Conservation (phyloP, 495 filamentous ascomycete genomes). For the Daldinia grandis region DNA sequence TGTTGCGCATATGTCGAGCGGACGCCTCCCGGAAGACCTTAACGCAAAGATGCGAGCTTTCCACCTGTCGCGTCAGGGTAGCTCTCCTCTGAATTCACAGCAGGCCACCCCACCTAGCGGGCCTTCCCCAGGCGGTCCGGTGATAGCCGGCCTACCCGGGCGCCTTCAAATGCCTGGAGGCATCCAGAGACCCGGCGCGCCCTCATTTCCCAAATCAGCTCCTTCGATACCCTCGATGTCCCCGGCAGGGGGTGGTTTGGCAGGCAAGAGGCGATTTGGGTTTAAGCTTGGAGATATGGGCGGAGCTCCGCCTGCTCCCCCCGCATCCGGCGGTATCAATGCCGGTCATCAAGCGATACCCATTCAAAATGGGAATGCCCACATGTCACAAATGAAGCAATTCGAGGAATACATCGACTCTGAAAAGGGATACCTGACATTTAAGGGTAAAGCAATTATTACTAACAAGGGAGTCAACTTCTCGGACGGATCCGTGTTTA, state of each 20-base stretch:
- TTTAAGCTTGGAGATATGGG: slow-evolving; percentile 54
- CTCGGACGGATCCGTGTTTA: slow-evolving; percentile 86
- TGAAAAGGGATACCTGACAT: slow-evolving; percentile 88
- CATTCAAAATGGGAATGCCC: slow-evolving; percentile 48
- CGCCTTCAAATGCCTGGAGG: slow-evolving; percentile 54
- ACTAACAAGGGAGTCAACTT: slow-evolving; percentile 92
- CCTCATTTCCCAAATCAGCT: slow-evolving; percentile 58
- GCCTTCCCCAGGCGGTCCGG: slow-evolving; percentile 53
- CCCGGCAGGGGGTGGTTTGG: slow-evolving; percentile 31
- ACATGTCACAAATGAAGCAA: slow-evolving; percentile 81
- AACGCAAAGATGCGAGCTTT: slow-evolving; percentile 83
- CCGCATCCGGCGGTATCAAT: slow-evolving; percentile 10
- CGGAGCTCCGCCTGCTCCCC: slow-evolving; percentile 40
- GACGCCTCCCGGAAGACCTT: slow-evolving; percentile 76
- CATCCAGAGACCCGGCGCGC: slow-evolving; percentile 52
- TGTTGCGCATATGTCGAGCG: slow-evolving; percentile 61
- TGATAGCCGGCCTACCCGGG: slow-evolving; percentile 50
- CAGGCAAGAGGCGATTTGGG: slow-evolving; percentile 43
- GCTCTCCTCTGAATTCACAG: slow-evolving; percentile 49
- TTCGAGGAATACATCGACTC: slow-evolving; percentile 93
- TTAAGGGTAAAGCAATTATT: slow-evolving; percentile 91
- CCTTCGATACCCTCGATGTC: slow-evolving; percentile 50
- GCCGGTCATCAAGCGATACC: slow-evolving; percentile 19
- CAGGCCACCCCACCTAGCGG: slow-evolving; percentile 31
- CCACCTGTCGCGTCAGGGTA: slow-evolving; percentile 58